Base-by-base conservation (phyloP, 73 alveolate species). In the Durusdinium trenchii region DNA sequence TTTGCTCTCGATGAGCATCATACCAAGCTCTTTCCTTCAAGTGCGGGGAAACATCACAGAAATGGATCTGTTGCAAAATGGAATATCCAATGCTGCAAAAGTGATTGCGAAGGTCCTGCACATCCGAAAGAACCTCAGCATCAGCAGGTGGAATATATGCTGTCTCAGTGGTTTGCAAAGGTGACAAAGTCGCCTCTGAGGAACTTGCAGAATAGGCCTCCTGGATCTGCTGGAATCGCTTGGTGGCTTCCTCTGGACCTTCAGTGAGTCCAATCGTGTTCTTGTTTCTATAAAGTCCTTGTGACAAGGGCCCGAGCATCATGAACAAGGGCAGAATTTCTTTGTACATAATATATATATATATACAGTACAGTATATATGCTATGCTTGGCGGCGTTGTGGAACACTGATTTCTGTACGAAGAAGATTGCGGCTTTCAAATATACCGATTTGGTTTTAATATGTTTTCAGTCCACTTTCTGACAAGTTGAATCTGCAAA, bases 1-100 rank as follows among this genome's bases (percentile, higher is more conserved):
- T 99, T 82, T 99, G 99, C 52, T 99, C 99, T 82, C 99, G 94
- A 83, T 99, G 99, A 75, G 99, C 99, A 90, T 99, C 99, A 92
- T 99, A 99, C 99, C 99, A 99, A 54, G 99, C 99, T 90, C 99
- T 98, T 95, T 99, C 99, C 78, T 99, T 67, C 6, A 43, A 4
- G 47, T 10, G 54, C 1, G 28, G 45, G 14, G 99, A 42, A 99
- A 99, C 84, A 99, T 99, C 62, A 10, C 48, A 47, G 42, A 12
- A 45, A 64, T 26, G 79, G 79, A 6, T 64, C 16, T 32, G 16
- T 67, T 42, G 3, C 10, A 30, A 18, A 26, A 67, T 1, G 1
- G 9, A 0, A 67, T 67, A 26, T 10, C 42, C 12, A 35, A 18
- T n/a, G 36, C 16, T 26, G 9, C 32, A 0, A 32, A 28, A 67